Percentiles rank a stretch among this genome's conserved stretches.
phyloP scores from a whole-genome alignment of 2,329 filamentous ascomycete species.

The Bipolaris bicolor region DNA sequence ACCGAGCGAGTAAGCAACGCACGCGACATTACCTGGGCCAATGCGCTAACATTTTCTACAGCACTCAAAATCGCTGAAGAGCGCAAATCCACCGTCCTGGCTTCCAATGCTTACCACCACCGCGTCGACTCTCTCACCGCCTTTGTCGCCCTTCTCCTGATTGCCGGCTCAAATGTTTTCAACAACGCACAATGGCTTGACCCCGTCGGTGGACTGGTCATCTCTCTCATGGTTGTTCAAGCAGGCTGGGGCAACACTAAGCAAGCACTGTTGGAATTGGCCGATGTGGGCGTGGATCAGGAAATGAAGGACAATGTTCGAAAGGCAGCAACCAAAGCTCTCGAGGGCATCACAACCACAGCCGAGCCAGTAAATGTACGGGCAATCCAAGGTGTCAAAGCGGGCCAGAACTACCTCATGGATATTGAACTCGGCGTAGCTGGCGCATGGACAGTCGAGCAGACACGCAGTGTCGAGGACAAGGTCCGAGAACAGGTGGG shows the following conservation, averaged over 20 bases:
- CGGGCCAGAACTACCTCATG: slow-evolving; percentile 93
- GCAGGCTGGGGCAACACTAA: slow-evolving; percentile 87
- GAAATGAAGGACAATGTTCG: slow-evolving; percentile 78
- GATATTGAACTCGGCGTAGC: slow-evolving; percentile 88
- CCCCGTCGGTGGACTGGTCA: slow-evolving; percentile 88
- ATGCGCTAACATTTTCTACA: slow-evolving; percentile 51
- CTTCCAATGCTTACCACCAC: slow-evolving; percentile 95
- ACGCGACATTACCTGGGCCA: not conserved
- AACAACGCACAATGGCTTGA: slow-evolving; percentile 90
- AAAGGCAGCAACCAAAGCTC: slow-evolving; percentile 60
- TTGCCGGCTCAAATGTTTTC: slow-evolving; percentile 86
- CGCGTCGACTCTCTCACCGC: slow-evolving; percentile 95
- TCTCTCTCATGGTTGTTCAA: slow-evolving; percentile 90
- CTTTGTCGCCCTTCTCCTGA: slow-evolving; percentile 87
- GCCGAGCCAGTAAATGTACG: slow-evolving; percentile 71
- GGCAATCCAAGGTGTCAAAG: slow-evolving; percentile 88
- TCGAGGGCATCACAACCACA: slow-evolving; percentile 49
- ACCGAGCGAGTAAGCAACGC: slow-evolving; percentile 76
- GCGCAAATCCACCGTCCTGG: slow-evolving; percentile 92
- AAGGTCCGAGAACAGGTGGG: slow-evolving; percentile 75
- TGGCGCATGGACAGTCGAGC: slow-evolving; percentile 73
- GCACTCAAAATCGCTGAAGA: slow-evolving; percentile 95
- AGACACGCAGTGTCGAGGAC: slow-evolving; percentile 73
- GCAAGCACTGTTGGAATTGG: slow-evolving; percentile 81
- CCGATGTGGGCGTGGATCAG: slow-evolving; percentile 86